Evolutionary conservation across 2,329 filamentous ascomycete species (phyloP).

Genomic region (Diaporthe amygdali): DNA sequence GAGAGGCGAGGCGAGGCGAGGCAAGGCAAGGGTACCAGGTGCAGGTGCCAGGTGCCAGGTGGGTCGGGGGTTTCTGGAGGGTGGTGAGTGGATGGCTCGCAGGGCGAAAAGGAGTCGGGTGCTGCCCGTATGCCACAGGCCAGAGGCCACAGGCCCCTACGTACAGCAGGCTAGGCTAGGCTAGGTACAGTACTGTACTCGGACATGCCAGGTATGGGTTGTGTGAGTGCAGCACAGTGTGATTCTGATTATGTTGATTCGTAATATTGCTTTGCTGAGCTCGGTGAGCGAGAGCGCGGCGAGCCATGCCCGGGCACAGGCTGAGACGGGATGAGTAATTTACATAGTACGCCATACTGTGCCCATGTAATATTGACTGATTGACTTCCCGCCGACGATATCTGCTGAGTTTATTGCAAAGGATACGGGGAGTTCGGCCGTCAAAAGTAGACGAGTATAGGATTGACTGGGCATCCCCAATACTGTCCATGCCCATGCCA

Average conservation of each 20-base stretch:
- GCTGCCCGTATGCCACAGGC: not conserved
- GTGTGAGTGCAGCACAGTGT: not conserved
- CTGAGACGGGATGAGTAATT: not conserved
- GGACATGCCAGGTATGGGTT: no score
- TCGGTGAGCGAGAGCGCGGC: constrained; percentile 2
- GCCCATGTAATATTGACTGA: not conserved
- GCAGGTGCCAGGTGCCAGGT: not conserved
- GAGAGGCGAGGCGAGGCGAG: not conserved
- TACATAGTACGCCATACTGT: not conserved
- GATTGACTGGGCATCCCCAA: not conserved
- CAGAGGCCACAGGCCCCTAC: no score
- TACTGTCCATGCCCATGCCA: not conserved
- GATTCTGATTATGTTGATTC: not conserved
- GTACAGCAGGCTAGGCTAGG: no score
- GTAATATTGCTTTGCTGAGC: constrained; percentile 9
- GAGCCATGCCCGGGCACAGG: not conserved
- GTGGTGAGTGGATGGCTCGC: not conserved
- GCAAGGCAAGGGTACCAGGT: not conserved
- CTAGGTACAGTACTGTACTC: not conserved
- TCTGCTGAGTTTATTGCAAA: not conserved
- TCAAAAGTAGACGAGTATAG: not conserved
- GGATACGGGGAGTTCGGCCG: not conserved
- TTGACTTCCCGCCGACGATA: constrained; percentile 5
- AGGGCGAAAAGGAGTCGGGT: constrained; percentile 10
- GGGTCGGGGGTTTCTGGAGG: not conserved